Evolutionary conservation across 352 stramenopile genomes (phyloP).

Genomic region (Aphanomyces euteiches): DNA sequence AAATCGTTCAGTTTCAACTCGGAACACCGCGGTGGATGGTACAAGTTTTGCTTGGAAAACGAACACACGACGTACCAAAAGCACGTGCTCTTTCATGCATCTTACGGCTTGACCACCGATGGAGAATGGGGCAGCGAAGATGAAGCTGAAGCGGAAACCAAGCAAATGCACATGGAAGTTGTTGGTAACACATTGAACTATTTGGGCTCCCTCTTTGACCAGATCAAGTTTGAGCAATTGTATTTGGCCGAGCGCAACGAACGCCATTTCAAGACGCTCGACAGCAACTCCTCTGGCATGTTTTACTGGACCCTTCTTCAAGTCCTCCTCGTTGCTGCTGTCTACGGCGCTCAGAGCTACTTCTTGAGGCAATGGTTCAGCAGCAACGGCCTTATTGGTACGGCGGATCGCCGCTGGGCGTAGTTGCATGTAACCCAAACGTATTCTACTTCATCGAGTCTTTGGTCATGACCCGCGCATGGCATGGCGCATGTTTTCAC

Average conservation of each 20-base stretch:
- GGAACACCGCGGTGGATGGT: constrained; percentile 79
- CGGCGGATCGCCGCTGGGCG: constrained; percentile 55
- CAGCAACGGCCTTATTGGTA: constrained; percentile 60
- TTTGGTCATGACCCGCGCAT: too few relatives aligned
- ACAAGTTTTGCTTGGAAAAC: constrained; percentile 84
- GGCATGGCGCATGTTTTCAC: too few relatives aligned
- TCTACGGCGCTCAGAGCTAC: constrained; percentile 73
- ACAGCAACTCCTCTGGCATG: constrained; percentile 75
- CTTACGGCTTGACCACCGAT: constrained; percentile 72
- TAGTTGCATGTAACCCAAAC: constrained; percentile 31
- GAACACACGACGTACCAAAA: constrained; percentile 64
- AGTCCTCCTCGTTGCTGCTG: constrained; percentile 54
- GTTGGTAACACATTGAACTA: constrained; percentile 57
- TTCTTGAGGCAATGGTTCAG: constrained; percentile 84
- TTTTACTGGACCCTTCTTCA: constrained; percentile 78
- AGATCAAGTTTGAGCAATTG: constrained; percentile 74
- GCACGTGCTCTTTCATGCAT: constrained; percentile 76
- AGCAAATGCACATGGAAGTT: constrained; percentile 66
- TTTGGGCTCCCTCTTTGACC: constrained; percentile 56
- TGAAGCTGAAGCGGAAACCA: constrained; percentile 58
- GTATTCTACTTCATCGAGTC: background rate
- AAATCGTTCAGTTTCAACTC: constrained; percentile 85
- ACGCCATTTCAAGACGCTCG: constrained; percentile 63
- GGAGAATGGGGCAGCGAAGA: constrained; percentile 70
- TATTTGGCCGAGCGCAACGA: constrained; percentile 68